These are phyloP conservation scores for Lodderomyces margitis DNA, from an alignment of 1,139 yeast genomes.

Conservation along the genomic window DNA sequence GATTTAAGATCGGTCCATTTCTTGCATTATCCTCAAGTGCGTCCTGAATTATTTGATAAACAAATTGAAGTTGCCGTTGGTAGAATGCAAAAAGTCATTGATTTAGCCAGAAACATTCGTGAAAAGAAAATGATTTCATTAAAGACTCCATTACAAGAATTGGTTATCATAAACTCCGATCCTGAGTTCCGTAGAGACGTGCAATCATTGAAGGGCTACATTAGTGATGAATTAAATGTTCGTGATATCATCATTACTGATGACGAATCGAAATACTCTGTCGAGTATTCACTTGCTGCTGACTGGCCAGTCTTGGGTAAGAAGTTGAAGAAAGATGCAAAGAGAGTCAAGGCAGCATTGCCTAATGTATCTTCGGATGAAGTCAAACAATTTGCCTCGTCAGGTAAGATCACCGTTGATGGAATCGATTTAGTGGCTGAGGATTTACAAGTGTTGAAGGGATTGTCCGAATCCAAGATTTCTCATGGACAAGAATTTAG, in stretches of 20 bases:
- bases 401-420: conserved; percentile 79
- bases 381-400: conserved; percentile 70
- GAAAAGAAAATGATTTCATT: conserved; percentile 92
- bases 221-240: conserved; percentile 87
- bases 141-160: conserved; percentile 89
- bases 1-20: conserved; percentile 90
- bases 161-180: conserved; percentile 84
- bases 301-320: conserved; percentile 99
- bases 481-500: conserved; percentile 78
- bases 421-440: conserved; percentile 86
- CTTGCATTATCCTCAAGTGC: conserved; percentile 84
- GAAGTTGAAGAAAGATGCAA: conserved; percentile 91
- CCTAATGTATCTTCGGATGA: conserved; percentile 78
- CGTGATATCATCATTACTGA: conserved; percentile 84
- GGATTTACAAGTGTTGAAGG: conserved; percentile 88
- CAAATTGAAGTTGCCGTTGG: conserved; percentile 79
- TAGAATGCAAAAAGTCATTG: conserved; percentile 97
- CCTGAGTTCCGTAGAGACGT: conserved; percentile 72
- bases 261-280: conserved; percentile 90
- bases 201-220: conserved; percentile 72
- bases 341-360: conserved; percentile 90
- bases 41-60: conserved; percentile 76
- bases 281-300: conserved; percentile 89
- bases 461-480: conserved; percentile 61
- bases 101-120: conserved; percentile 92